A percentile compares a stretch with the other conserved stretches of the same genome.
Evolutionary conservation across 2,329 filamentous ascomycete species (phyloP).

Genomic region (Sclerotinia nivalis): DNA sequence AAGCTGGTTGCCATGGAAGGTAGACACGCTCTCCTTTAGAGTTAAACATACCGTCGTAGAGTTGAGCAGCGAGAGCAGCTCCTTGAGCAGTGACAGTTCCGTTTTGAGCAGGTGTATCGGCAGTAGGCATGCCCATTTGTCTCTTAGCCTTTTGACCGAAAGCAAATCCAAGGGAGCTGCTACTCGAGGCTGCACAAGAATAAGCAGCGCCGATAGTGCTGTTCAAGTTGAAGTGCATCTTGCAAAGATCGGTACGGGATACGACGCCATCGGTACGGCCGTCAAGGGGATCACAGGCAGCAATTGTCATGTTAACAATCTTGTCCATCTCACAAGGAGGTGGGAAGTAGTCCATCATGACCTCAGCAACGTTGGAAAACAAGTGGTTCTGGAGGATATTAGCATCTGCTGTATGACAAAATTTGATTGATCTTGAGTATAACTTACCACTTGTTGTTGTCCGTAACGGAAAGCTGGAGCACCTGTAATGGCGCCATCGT

Average conservation of each 20-base stretch:
- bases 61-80: conserved; percentile 42
- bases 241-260: conserved; percentile 50
- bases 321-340: conserved; percentile 50
- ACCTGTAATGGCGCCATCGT: conserved; percentile 49
- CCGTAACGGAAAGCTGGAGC: conserved; percentile 50
- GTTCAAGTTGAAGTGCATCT: conserved; percentile 47
- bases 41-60: conserved; percentile 43
- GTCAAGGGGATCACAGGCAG: conserved; percentile 56
- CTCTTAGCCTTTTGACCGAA: conserved; percentile 15
- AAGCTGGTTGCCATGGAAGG: conserved; percentile 42
- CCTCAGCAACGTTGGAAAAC: conserved; percentile 44
- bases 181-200: conserved; percentile 43
- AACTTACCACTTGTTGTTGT: conserved; percentile 46
- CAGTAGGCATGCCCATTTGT: conserved; percentile 6
- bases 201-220: conserved; percentile 49
- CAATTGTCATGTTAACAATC: conserved; percentile 56
- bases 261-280: conserved; percentile 57
- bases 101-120: conserved; percentile 30
- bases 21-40: conserved; percentile 43
- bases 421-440: not conserved
- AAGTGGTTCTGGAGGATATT: conserved; percentile 26
- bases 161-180: not conserved
- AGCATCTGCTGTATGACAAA: not conserved
- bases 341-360: conserved; percentile 47
- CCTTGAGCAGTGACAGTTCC: conserved; percentile 36